Conservation (phyloP, 2,329 filamentous ascomycete genomes). For the Colletotrichum australisinense region DNA sequence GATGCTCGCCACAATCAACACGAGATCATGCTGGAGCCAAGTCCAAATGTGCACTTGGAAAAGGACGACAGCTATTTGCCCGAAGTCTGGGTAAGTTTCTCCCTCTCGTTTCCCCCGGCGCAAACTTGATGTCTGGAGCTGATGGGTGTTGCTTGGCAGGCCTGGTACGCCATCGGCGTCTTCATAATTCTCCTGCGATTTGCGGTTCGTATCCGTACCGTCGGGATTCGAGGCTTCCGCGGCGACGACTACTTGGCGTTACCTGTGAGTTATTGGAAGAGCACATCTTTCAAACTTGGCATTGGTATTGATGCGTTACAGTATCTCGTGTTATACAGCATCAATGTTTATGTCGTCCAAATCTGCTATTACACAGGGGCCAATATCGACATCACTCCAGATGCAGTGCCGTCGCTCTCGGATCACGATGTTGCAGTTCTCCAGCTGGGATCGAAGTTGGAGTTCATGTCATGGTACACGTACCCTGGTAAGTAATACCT, state of each 20-base stretch:
- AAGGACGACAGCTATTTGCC: conserved; percentile 34
- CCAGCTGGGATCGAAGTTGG: conserved; percentile 39
- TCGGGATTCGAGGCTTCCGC: conserved; percentile 36
- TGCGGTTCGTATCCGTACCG: conserved; percentile 36
- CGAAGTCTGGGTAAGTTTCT: conserved; percentile 37
- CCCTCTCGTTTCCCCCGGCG: no score
- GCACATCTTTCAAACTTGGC: no score
- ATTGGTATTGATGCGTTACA: not conserved
- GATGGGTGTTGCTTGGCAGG: conserved; percentile 4
- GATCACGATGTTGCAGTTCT: conserved; percentile 38
- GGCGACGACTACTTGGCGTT: conserved; percentile 38
- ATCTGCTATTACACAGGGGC: conserved; percentile 41
- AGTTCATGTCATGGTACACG: conserved; percentile 41
- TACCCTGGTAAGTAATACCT: conserved; percentile 30
- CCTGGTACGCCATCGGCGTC: conserved; percentile 35
- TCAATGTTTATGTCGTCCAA: conserved; percentile 31
- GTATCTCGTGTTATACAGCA: conserved; percentile 40
- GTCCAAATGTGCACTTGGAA: conserved; percentile 30
- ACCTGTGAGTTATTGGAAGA: conserved; percentile 21
- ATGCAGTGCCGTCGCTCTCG: conserved; percentile 28
- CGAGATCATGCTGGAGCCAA: conserved; percentile 26
- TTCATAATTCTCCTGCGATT: conserved; percentile 36
- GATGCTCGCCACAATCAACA: not conserved
- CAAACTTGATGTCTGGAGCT: no score
- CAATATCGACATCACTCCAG: conserved; percentile 39